Percentiles rank a stretch among this genome's conserved stretches.
These are phyloP conservation scores for Articulospora tetracladia DNA, from an alignment of 495 filamentous ascomycete species.

Conservation along the genomic window DNA sequence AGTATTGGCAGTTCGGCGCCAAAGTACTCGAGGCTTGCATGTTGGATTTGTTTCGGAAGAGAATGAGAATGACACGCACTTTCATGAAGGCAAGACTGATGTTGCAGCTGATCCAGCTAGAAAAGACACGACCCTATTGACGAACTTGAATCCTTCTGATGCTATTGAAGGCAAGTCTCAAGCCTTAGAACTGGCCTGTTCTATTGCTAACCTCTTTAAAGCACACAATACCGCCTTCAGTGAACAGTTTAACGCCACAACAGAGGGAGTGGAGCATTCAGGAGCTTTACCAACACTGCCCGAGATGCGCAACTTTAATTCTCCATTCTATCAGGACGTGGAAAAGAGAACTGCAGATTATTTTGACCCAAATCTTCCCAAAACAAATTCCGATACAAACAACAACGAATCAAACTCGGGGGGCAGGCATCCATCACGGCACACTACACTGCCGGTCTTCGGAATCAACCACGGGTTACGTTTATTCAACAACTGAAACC, in stretches of 20 bases:
- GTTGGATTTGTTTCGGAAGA: conserved; percentile 53
- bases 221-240: background rate
- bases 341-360: conserved; percentile 17
- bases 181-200: background rate
- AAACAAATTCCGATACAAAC: background rate
- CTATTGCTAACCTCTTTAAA: background rate
- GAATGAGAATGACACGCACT: background rate
- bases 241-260: background rate
- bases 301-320: conserved; percentile 29
- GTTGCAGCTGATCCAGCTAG: background rate
- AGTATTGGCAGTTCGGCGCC: conserved; percentile 12
- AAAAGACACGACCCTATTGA: background rate
- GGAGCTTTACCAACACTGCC: conserved; percentile 5
- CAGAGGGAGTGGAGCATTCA: background rate
- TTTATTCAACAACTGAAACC: conserved; percentile 67
- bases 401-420: background rate
- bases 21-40: conserved; percentile 29
- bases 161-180: background rate
- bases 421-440: background rate
- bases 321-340: conserved; percentile 27
- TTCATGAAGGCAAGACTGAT: conserved; percentile 6
- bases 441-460: conserved; percentile 36
- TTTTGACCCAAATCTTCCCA: background rate
- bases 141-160: background rate
- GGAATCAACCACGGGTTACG: conserved; percentile 55